Percentiles rank a stretch among this genome's conserved stretches.
Conservation (phyloP, 2,329 filamentous ascomycete genomes). For the Monilinia polystroma region DNA sequence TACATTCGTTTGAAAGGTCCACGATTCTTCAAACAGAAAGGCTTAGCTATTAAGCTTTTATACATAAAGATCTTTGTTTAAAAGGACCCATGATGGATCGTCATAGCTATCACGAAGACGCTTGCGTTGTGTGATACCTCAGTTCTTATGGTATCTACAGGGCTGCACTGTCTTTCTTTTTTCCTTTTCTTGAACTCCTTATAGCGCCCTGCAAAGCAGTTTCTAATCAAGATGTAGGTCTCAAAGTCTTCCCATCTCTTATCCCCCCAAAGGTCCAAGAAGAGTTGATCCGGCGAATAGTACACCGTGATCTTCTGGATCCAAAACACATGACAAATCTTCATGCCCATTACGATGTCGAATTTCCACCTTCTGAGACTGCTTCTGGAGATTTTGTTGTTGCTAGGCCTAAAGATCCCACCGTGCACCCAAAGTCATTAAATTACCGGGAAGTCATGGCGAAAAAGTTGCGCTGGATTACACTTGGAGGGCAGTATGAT, state of each 20-base stretch:
- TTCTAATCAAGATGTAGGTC: slow-evolving; percentile 54
- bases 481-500: slow-evolving; percentile 92
- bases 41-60: neutral
- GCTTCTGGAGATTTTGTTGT: slow-evolving; percentile 44
- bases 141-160: neutral
- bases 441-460: slow-evolving; percentile 68
- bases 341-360: slow-evolving; percentile 75
- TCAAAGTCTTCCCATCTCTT: slow-evolving; percentile 74
- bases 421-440: slow-evolving; percentile 68
- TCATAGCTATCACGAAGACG: neutral
- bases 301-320: slow-evolving; percentile 75
- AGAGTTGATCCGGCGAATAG: slow-evolving; percentile 66
- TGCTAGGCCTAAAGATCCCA: slow-evolving; percentile 67
- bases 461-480: slow-evolving; percentile 88
- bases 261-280: slow-evolving; percentile 69
- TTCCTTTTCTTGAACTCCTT: neutral
- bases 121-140: neutral
- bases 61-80: neutral
- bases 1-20: neutral
- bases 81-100: neutral
- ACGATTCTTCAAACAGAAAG: neutral
- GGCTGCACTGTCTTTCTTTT: neutral
- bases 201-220: slow-evolving; percentile 1
- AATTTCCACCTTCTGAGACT: slow-evolving; percentile 50
- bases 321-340: slow-evolving; percentile 81